Evolutionary conservation across 768 basidiomycete genomes (phyloP), one percentile per base, ranked within the genome.

Genomic region (Boletus vinaceobasis): DNA sequence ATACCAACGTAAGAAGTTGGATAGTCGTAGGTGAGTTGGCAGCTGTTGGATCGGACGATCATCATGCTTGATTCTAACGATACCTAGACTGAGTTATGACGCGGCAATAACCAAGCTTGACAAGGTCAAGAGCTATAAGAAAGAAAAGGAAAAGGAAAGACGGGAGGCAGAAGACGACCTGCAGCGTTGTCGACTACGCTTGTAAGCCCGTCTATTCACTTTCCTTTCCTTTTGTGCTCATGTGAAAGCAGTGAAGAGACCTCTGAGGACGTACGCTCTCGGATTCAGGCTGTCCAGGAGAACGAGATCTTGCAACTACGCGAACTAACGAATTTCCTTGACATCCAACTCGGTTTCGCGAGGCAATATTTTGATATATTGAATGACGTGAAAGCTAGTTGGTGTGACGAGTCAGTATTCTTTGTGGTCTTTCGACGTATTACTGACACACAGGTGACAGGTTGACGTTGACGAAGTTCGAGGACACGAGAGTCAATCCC

Each of bases 121-220:
- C 49, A 89, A 86, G 68, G 61, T 82, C 35, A 85, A 83, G 66
- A 75, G 68, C 48, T 74, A 76, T 56, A 97, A 94, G 76, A 93
- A 93, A 66, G 88, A 90, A 40, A 91, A 89, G 68, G 92, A 85
- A 50, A 80, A 82, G 63, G 80, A 93, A 33, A 80, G 70, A 44
- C 71, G 77, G 14, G 91, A 90, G 46, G 86, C 90, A 1, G 90
- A 95, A 59, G 88, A 92, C 27, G 94, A 96, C 63, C 73, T 90
- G 57, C 81, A 86, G 42, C 77, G 77, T 32, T 84, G 88, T 13
- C 82, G 82, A 57, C 72, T 84, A 43, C 84, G 91, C 65, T 93
- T 90, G 92, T 93, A 65, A 63, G 85, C 69, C 56, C 3, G 43
- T 48, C n/a, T 5, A 2, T 47, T 48, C 27, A 21, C 17, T 17